Base-by-base conservation (phyloP, 805 yeast species). In the Ogataea henricii region DNA sequence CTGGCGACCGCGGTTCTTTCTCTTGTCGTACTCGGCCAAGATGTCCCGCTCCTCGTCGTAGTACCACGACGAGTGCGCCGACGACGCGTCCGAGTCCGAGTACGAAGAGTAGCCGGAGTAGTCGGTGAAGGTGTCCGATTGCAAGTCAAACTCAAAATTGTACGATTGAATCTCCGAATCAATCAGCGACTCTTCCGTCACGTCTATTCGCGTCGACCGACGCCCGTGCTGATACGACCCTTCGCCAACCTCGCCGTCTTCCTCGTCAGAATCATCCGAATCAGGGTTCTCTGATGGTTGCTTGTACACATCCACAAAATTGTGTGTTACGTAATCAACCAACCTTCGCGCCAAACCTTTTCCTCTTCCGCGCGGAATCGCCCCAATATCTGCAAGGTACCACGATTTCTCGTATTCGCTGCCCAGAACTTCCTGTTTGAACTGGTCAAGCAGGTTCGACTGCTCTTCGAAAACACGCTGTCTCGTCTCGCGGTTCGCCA, bases 321-420 rank as follows among this genome's bases (percentile, higher is more conserved):
- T 69, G 35, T 76, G 74, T 46, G 78, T 68, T 44, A 77, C 79
- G 59, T 70, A 72, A 51, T 79, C 76, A 43, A 81, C 66, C 50
- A 81, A 66, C 49, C 71, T 65, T 58, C 79, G 70, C 29, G 83
- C 82, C 54, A 78, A 70, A 18, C 85, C 84, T 57, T 77, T 77
- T 45, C 86, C 85, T 58, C 82, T 69, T 66, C 81, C 81, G 34
- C 72, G 62, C 6, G 83, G 82, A 37, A 77, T 67, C 20, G 82
- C 79, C 35, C 85, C 85, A 45, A 81, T 69, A 59, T 81, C 85
- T 39, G 77, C 71, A 52, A 81, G 68, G 59, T 81, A 81, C 85
- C 85, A 81, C 44, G 79, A 64, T 36, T 68, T 60, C 38, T 63
- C 65, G 40, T 62, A 64, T 14, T 68, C 66, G 4, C 70, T 70